These are phyloP conservation scores for Colletotrichum sojae DNA, from an alignment of 2,329 filamentous ascomycete genomes.

Conservation along the genomic window DNA sequence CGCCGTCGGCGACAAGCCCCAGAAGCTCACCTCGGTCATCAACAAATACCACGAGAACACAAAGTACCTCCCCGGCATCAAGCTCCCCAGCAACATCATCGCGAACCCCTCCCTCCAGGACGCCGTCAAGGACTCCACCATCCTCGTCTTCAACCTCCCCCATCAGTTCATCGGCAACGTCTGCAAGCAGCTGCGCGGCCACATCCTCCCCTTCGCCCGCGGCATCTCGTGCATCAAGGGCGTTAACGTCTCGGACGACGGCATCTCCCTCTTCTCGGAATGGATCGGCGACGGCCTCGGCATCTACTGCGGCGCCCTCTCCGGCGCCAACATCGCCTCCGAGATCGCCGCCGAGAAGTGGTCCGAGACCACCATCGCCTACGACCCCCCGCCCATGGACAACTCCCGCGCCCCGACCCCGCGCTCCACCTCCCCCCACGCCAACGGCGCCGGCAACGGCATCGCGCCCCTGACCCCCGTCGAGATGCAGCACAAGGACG, in stretches of 20 bases:
- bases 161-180: conserved; percentile 95
- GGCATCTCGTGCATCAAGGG: conserved; percentile 99
- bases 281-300: conserved; percentile 91
- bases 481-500: conserved; percentile 77
- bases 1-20: conserved; percentile 73
- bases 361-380: conserved; percentile 96
- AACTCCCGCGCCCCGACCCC: conserved; percentile 79
- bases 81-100: conserved; percentile 84
- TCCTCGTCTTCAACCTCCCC: conserved; percentile 95
- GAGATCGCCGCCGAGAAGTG: conserved; percentile 97
- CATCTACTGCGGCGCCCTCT: conserved; percentile 97
- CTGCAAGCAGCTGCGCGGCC: conserved; percentile 86
- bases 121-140: conserved; percentile 85
- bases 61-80: conserved; percentile 95
- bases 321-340: conserved; percentile 94
- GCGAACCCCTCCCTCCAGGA: conserved; percentile 87
- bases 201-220: conserved; percentile 91
- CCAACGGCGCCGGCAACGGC: conserved; percentile 62
- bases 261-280: conserved; percentile 92
- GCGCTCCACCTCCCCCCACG: conserved; percentile 61
- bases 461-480: conserved; percentile 56
- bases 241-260: conserved; percentile 90
- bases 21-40: conserved; percentile 93
- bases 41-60: conserved; percentile 95
- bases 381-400: conserved; percentile 92